Evolutionary conservation across 2,329 filamentous ascomycete genomes (phyloP).

Genomic region (Trichoderma afroharzianum): DNA sequence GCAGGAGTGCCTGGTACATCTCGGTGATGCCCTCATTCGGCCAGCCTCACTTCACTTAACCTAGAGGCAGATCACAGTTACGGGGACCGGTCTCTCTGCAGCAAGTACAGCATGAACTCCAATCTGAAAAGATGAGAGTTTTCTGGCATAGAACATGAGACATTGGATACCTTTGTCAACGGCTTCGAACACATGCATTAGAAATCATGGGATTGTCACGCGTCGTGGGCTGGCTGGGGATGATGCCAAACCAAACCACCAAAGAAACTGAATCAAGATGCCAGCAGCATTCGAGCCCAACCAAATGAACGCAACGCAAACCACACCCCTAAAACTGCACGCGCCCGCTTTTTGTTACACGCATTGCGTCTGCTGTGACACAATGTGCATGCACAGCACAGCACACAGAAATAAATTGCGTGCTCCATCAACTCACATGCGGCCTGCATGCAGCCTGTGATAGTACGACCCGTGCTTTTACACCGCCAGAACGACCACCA

Average conservation of each 20-base stretch:
- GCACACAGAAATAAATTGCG: constrained; percentile 1
- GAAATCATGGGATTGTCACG: neutral
- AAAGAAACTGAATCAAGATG: neutral
- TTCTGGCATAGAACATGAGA: neutral
- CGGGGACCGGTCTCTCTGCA: neutral
- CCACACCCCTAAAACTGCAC: neutral
- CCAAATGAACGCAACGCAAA: neutral
- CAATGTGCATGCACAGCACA: neutral
- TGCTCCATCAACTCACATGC: constrained; percentile 8
- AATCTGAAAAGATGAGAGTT: neutral
- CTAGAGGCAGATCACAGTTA: neutral
- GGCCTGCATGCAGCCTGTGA: constrained; percentile 7
- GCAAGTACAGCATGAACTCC: neutral
- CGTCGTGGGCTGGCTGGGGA: neutral
- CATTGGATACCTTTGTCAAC: neutral
- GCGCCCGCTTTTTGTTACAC: neutral
- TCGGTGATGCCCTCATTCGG: neutral
- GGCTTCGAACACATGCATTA: neutral
- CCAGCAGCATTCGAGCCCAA: neutral
- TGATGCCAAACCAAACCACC: neutral
- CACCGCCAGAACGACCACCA: constrained; percentile 1
- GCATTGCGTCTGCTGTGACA: neutral
- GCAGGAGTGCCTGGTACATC: neutral
- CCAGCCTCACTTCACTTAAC: neutral
- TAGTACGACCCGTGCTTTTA: neutral